A percentile compares a stretch with the other conserved stretches of the same genome.
These are phyloP conservation scores for Zymoseptoria tritici DNA, from an alignment of 2,329 filamentous ascomycete species.

Conservation along the genomic window DNA sequence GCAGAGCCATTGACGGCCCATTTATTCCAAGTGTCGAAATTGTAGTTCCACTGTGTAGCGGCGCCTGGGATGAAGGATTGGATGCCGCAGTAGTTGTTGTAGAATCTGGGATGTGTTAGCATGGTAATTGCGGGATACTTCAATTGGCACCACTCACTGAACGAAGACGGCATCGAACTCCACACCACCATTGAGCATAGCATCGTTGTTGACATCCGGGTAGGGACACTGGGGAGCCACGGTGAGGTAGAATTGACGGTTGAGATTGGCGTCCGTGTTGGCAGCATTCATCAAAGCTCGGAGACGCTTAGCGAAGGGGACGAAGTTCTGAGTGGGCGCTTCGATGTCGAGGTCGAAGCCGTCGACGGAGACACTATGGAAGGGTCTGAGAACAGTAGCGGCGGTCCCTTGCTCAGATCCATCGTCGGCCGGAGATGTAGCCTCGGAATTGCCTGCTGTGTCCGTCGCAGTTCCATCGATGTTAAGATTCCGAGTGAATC, in stretches of 20 bases:
- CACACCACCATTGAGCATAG: conserved; percentile 53
- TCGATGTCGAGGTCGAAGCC: conserved; percentile 76
- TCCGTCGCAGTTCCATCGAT: background rate
- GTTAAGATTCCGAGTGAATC: background rate
- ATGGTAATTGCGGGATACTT: background rate
- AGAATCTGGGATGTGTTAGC: conserved; percentile 32
- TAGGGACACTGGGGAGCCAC: conserved; percentile 36
- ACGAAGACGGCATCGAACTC: conserved; percentile 35
- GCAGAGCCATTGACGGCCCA: conserved; percentile 21
- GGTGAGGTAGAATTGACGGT: conserved; percentile 37
- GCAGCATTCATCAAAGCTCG: conserved; percentile 25
- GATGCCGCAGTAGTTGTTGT: conserved; percentile 42
- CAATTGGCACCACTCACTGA: conserved; percentile 10
- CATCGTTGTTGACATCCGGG: conserved; percentile 28
- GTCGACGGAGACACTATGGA: conserved; percentile 58
- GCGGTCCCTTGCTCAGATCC: background rate
- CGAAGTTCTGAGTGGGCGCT: conserved; percentile 51
- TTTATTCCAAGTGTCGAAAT: conserved; percentile 39
- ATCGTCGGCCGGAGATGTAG: background rate
- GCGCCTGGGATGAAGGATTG: conserved; percentile 27
- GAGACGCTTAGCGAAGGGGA: conserved; percentile 37
- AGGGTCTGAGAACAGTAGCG: conserved; percentile 51
- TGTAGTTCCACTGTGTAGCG: conserved; percentile 47
- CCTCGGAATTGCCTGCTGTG: background rate
- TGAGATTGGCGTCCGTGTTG: conserved; percentile 11